phyloP scores from a whole-genome alignment of 305 asterid genomes.

The Fraxinus platypoda region DNA sequence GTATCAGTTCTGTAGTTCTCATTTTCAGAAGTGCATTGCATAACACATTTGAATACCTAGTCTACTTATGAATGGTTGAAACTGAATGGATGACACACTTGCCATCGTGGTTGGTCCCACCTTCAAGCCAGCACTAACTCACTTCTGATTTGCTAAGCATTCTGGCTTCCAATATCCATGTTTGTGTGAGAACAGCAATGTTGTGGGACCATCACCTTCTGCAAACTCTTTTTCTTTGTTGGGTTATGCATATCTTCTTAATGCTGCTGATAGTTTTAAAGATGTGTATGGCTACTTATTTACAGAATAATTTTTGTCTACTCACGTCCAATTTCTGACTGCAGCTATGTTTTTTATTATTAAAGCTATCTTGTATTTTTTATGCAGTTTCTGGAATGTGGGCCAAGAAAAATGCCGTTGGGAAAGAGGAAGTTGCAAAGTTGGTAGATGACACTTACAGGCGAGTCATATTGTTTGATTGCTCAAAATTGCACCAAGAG shows the following conservation, averaged over 20 bases:
- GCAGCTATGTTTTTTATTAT: slow-evolving; percentile 8
- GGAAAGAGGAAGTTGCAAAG: slow-evolving; percentile 70
- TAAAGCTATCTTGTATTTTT: slow-evolving; percentile 15
- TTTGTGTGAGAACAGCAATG: background rate
- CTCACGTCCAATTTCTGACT: background rate
- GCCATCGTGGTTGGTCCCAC: background rate
- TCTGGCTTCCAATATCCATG: background rate
- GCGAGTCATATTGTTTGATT: slow-evolving; percentile 26
- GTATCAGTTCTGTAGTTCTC: background rate
- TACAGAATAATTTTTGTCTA: background rate
- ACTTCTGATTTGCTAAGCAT: background rate
- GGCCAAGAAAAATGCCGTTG: slow-evolving; percentile 61
- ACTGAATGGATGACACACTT: background rate
- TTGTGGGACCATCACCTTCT: background rate
- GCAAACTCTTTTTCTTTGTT: background rate
- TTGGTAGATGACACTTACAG: slow-evolving; percentile 71
- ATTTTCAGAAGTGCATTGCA: background rate
- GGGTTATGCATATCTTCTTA: background rate
- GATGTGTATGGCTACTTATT: background rate
- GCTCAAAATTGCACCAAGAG: background rate
- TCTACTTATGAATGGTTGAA: background rate
- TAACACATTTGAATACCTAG: background rate
- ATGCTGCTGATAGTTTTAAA: background rate
- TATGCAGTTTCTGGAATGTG: slow-evolving; percentile 55
- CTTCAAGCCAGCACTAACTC: background rate